Base-by-base conservation (phyloP, 139 green algal species). In the Chlamydomonas sp. region DNA sequence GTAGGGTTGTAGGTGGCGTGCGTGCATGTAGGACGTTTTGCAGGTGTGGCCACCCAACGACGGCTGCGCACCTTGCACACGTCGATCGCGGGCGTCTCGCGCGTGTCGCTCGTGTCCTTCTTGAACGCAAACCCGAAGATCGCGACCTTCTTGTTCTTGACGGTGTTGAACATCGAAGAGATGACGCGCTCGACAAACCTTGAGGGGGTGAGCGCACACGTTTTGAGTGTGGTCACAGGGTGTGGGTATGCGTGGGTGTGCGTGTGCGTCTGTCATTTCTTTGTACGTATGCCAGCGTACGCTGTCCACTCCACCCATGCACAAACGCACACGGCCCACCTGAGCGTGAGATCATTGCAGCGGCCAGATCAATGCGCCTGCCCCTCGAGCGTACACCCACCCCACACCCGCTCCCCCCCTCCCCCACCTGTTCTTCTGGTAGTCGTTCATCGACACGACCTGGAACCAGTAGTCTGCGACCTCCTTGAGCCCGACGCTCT, bases 81-180 rank as follows among this genome's bases (percentile, higher is more conserved):
- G 71, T 99, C 95, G 34, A 99, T 98, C 43, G 95, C 95, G 5
- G 95, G 93, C 0, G 95, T 98, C 83, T 99, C 95, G 67, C 95
- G 88, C 1, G 95, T 99, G 83, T 99, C 95, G 8, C 85, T 80
- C 1, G 84, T 91, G 75, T 93, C 90, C 85, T 97, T 99, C 84
- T 99, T 99, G 90, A 99, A 99, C 26, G 95, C 95, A 80, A 99
- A 99, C 64, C 95, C 95, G n/a, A 96, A 83, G 35, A 99, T 77
- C 26, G 89, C 88, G 59, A 99, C 95, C 72, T 90, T 91, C 89
- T 99, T 99, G 69, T 86, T 84, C 2, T 74, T 83, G 48, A 99
- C 91, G 30, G 95, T 99, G 88, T 99, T 99, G 89, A 99, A 99
- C 95, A 99, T 97, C 67, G 88, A 82, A 34, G 77, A 77, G 63